Evolutionary conservation across 371 early-diverging fungal genomes (phyloP).

Genomic region (Conidiobolus coronatus): DNA sequence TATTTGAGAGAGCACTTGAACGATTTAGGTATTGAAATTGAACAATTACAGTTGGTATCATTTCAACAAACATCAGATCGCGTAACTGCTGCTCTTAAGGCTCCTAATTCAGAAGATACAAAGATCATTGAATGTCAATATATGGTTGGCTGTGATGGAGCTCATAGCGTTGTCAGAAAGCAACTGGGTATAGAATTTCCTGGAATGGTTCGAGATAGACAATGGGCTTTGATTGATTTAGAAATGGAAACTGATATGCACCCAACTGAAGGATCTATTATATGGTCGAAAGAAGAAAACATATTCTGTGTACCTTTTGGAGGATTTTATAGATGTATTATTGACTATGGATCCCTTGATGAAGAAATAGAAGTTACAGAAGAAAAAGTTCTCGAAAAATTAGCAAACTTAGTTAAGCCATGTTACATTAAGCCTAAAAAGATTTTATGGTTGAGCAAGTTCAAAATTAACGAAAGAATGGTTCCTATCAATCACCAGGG

Average conservation of each 20-base stretch:
- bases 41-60: not conserved
- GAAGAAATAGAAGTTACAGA: constrained; percentile 4
- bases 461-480: constrained; percentile 12
- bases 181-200: constrained; percentile 9
- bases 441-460: constrained; percentile 9
- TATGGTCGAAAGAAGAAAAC: not conserved
- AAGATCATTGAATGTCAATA: constrained; percentile 9
- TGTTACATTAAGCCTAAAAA: constrained; percentile 6
- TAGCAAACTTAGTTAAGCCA: constrained; percentile 5
- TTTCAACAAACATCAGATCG: constrained; percentile 1
- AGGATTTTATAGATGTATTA: not conserved
- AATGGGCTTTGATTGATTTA: constrained; percentile 5
- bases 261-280: not conserved
- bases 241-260: not conserved
- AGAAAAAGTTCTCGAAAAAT: constrained; percentile 6
- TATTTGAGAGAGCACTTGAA: constrained; percentile 2
- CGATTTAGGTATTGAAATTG: not conserved
- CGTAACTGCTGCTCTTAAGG: not conserved
- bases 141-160: constrained; percentile 14
- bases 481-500: constrained; percentile 9
- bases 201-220: constrained; percentile 6
- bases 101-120: constrained; percentile 4
- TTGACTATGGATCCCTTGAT: constrained; percentile 1
- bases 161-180: constrained; percentile 10
- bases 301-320: not conserved